Base-by-base conservation (phyloP, 2,329 filamentous ascomycete genomes). In the Cordyceps cateniannulata region DNA sequence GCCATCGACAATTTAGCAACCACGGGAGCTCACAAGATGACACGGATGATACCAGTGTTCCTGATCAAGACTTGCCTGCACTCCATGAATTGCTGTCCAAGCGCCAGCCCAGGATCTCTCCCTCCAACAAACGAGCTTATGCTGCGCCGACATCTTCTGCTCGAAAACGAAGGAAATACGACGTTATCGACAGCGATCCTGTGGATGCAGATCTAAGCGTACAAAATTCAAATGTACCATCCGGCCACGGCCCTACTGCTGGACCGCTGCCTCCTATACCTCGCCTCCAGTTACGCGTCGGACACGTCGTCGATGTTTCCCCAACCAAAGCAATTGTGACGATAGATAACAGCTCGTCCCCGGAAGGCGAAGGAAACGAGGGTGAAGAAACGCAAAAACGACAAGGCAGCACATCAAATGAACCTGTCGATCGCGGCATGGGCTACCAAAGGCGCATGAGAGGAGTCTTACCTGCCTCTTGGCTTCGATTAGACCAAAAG, bases 391-490 rank as follows among this genome's bases (percentile, higher is more conserved):
- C 29, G 12, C 22, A 20, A n/a, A 47, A 51, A 16, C 18, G 29
- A 16, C 63, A 62, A 22, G 62, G 58, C 27, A 62, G 58, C 20
- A 69, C 65, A 20, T 65, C 65, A 8, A 70, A 69, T 3, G 68
- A 66, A n/a, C 72, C 74, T 10, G 72, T 72, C 40, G 77, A 72
- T 54, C 79, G 78, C 3, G 72, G 73, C 2, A 77, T 81, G 25
- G 67, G 73, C 14, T 73, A 55, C 25, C 60, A 75, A 40, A 79
- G 72, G 57, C 76, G 77, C 56, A 83, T 88, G 52, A 78, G 78
- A 58, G 85, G 85, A 24, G 85, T 88, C 8, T 76, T 88, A 49
- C 85, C 85, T 44, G 85, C 85, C n/a, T 88, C 85, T 6, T 87
- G 85, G 81, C 76, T 88, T 60, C 80, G 85, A 47, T 70, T 88